These are phyloP conservation scores for Sporobolus alterniflorus DNA, from an alignment of 202 grass and related monocot species.

Conservation along the genomic window DNA sequence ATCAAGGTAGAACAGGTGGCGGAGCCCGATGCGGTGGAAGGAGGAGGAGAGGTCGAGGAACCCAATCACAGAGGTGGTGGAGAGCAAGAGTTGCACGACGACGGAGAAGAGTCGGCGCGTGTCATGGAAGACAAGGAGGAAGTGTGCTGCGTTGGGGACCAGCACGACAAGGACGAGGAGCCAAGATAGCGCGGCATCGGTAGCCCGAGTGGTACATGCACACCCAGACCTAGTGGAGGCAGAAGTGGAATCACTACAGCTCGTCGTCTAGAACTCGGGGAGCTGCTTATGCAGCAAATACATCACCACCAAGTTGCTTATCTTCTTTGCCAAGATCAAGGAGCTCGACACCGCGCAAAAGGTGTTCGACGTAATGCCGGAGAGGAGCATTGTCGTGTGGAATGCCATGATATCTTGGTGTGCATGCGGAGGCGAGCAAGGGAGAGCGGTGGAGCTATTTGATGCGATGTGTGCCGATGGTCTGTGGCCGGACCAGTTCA, in stretches of 20 bases:
- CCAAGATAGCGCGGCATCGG: slow-evolving; percentile 53
- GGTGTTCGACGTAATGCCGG: slow-evolving; percentile 56
- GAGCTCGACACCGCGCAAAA: slow-evolving; percentile 36
- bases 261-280: slow-evolving; percentile 71
- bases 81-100: slow-evolving; percentile 76
- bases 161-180: slow-evolving; percentile 33
- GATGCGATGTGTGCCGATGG: slow-evolving; percentile 29
- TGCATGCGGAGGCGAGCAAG: slow-evolving; percentile 21
- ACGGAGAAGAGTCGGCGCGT: slow-evolving; percentile 62
- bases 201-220: slow-evolving; percentile 81
- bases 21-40: slow-evolving; percentile 73
- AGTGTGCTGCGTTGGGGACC: slow-evolving; percentile 62
- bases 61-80: slow-evolving; percentile 37
- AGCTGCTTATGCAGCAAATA: slow-evolving; percentile 16
- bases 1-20: slow-evolving; percentile 85
- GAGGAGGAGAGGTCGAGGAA: slow-evolving; percentile 78
- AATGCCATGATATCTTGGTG: slow-evolving; percentile 59
- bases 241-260: slow-evolving; percentile 70
- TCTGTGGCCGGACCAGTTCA: slow-evolving; percentile 61
- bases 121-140: slow-evolving; percentile 56
- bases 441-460: slow-evolving; percentile 42
- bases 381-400: slow-evolving; percentile 42
- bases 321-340: slow-evolving; percentile 49
- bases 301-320: slow-evolving; percentile 58
- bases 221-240: slow-evolving; percentile 74